phyloP scores from a whole-genome alignment of 192 early-diverging fungal genomes.

The Coemansia erecta region DNA sequence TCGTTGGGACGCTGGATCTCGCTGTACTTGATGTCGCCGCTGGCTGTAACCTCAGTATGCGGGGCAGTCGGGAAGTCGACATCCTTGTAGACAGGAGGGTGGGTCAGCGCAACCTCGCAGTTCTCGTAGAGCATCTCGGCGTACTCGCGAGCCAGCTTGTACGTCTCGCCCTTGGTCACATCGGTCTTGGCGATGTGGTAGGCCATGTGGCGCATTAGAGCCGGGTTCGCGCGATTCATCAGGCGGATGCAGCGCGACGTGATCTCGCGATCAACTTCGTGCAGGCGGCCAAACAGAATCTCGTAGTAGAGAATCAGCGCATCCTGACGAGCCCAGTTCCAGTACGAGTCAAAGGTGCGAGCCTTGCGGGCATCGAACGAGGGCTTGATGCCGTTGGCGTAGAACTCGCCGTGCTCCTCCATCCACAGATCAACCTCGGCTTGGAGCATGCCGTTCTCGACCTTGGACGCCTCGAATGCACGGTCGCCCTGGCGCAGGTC shows the following conservation, averaged over 20 bases:
- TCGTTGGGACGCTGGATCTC: constrained; percentile 79
- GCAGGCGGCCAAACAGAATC: constrained; percentile 85
- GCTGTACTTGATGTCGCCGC: constrained; percentile 80
- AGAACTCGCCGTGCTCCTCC: constrained; percentile 89
- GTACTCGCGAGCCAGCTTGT: constrained; percentile 76
- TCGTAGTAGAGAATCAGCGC: constrained; percentile 87
- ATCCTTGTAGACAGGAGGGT: constrained; percentile 87
- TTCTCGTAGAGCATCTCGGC: constrained; percentile 84
- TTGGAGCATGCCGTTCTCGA: constrained; percentile 66
- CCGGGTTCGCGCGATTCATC: constrained; percentile 86
- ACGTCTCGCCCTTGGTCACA: constrained; percentile 77
- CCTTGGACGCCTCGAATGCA: constrained; percentile 65
- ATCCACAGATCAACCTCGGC: constrained; percentile 84
- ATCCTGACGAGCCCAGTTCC: constrained; percentile 93
- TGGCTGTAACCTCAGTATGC: constrained; percentile 71
- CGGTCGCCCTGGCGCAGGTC: constrained; percentile 87
- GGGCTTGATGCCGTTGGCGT: constrained; percentile 86
- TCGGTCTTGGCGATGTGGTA: constrained; percentile 80
- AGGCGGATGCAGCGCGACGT: constrained; percentile 87
- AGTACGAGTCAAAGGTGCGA: constrained; percentile 90
- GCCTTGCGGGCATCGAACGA: constrained; percentile 82
- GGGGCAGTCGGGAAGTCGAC: constrained; percentile 85
- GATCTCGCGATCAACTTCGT: constrained; percentile 86
- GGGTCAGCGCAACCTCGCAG: constrained; percentile 77
- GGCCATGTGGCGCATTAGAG: constrained; percentile 81